Conservation (phyloP, 805 yeast genomes). For the Wickerhamiella musiphila region DNA sequence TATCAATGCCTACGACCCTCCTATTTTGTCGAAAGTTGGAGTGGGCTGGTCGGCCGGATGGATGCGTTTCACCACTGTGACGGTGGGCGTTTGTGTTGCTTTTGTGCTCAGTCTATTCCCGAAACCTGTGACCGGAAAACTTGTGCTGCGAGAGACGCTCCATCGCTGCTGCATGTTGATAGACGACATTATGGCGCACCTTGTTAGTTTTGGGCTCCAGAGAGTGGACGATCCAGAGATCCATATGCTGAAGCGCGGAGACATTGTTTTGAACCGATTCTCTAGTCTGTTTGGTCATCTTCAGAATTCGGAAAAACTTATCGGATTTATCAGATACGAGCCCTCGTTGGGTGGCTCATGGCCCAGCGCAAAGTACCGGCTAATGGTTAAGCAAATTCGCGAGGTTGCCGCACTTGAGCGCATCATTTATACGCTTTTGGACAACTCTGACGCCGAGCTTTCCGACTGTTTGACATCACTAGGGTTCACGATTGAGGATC, state of each 20-base stretch:
- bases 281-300: background rate
- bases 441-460: conserved; percentile 15
- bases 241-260: conserved; percentile 14
- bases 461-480: conserved; percentile 10
- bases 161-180: conserved; percentile 14
- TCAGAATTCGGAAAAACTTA: no score
- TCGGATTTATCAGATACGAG: conserved; percentile 21
- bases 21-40: conserved; percentile 13
- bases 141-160: conserved; percentile 17
- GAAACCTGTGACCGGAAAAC: conserved; percentile 19
- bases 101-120: conserved; percentile 21
- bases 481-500: conserved; percentile 19
- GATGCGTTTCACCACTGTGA: conserved; percentile 21
- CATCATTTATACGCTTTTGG: conserved; percentile 16
- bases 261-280: conserved; percentile 8
- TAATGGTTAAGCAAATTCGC: conserved; percentile 14
- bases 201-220: conserved; percentile 18
- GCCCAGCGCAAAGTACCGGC: conserved; percentile 19
- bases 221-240: conserved; percentile 11
- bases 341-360: conserved; percentile 21
- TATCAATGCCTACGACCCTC: conserved; percentile 15
- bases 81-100: conserved; percentile 18
- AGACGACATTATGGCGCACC: conserved; percentile 18
- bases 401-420: no score
- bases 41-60: conserved; percentile 21